phyloP scores from a whole-genome alignment of 176 grass and related monocot genomes.

The Bothriochloa decipiens region DNA sequence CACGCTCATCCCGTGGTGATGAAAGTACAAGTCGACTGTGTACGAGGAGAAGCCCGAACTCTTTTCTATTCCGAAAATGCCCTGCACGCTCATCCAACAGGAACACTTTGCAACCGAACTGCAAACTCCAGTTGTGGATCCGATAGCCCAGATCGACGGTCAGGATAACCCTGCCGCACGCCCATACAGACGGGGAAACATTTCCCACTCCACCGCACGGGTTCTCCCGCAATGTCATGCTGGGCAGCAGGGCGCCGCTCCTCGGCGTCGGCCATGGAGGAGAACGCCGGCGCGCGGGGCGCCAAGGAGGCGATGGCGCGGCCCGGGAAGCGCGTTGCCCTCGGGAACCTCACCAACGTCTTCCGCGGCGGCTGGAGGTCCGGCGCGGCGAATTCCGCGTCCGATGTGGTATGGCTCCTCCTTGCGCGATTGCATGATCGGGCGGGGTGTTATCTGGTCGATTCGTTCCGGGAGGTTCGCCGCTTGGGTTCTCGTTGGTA shows the following conservation, averaged over 20 bases:
- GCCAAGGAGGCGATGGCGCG: conserved; percentile 1
- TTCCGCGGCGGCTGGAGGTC: conserved; percentile 28
- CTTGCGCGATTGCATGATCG: not conserved
- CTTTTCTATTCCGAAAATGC: no score
- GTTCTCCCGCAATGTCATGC: conserved; percentile 17
- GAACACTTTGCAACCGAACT: no score
- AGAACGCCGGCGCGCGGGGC: not conserved
- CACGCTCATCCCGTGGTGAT: no score
- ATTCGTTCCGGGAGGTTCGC: not conserved
- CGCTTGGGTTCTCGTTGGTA: not conserved
- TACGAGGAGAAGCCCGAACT: no score
- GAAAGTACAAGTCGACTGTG: no score
- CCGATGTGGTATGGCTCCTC: conserved; percentile 37
- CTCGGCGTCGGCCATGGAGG: conserved; percentile 22
- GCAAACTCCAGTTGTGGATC: no score
- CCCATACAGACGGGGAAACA: no score
- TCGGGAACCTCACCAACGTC: conserved; percentile 49
- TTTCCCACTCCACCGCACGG: not conserved
- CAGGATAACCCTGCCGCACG: no score
- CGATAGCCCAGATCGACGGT: no score
- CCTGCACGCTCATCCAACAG: no score
- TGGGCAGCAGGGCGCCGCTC: conserved; percentile 10
- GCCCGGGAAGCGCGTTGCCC: conserved; percentile 23
- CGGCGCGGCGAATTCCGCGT: not conserved
- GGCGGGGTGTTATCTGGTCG: not conserved